Evolutionary conservation across 2,329 filamentous ascomycete species (phyloP).

Genomic region (Pseudogymnoascus sp.): DNA sequence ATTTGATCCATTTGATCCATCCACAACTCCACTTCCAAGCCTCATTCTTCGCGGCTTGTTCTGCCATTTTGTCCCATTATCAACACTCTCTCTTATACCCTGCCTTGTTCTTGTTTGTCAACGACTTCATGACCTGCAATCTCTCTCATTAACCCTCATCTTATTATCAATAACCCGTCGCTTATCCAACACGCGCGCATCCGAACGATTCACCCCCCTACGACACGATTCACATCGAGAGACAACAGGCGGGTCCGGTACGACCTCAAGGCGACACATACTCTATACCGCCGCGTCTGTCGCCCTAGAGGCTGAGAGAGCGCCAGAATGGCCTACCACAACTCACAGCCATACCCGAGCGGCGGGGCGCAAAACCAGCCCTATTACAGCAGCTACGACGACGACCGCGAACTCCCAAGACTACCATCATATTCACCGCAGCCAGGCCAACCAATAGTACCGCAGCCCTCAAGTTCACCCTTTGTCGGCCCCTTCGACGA

Average conservation of each 20-base stretch:
- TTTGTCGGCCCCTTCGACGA: slow-evolving; percentile 63
- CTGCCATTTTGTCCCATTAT: neutral
- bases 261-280: neutral
- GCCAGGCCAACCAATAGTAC: slow-evolving; percentile 21
- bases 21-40: slow-evolving; percentile 8
- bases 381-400: slow-evolving; percentile 14
- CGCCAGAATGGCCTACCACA: slow-evolving; percentile 1
- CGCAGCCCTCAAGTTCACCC: slow-evolving; percentile 38
- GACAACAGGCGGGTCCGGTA: neutral
- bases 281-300: neutral
- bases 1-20: neutral
- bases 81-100: slow-evolving; percentile 9
- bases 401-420: slow-evolving; percentile 7
- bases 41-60: neutral
- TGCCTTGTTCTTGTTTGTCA: neutral
- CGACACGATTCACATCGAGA: neutral
- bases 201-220: slow-evolving; percentile 1
- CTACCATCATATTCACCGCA: slow-evolving; percentile 10
- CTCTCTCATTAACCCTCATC: neutral
- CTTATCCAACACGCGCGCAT: neutral
- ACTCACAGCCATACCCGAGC: slow-evolving; percentile 11
- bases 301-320: neutral
- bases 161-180: neutral
- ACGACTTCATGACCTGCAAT: slow-evolving; percentile 4
- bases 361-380: slow-evolving; percentile 14